Evolutionary conservation across 805 yeast species (phyloP), one percentile per base, ranked within the genome.

Genomic region (Crinitomyces ghanaensis): DNA sequence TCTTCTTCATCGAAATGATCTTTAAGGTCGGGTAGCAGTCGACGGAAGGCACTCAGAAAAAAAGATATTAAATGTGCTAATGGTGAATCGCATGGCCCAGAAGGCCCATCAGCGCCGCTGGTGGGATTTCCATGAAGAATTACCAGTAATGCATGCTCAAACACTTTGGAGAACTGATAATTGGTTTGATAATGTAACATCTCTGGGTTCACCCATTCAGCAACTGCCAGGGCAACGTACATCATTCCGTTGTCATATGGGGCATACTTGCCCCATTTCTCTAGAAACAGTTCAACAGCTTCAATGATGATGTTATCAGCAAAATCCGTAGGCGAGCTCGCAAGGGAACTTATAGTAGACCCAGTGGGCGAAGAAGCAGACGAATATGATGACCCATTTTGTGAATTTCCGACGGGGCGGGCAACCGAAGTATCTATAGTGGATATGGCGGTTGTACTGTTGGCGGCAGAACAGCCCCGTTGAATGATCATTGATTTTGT

Each of bases 131-230:
- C n/a, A 53, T 84, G 93, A 39, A 82, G 61, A 28, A 84, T 59
- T 1, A 85, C 88, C 38, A 84, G 63, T 11, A 75, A 74, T 41
- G 82, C 54, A 32, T 93, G 62, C 62, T 84, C 95, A 53, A 68
- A 84, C 5, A 78, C 66, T 41, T 76, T 82, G 13, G 73, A 64
- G 56, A 51, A 49, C 7, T 33, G 19, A 12, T 22, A 28, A 7
- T 9, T 17, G 8, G 27, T 6, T 9, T 23, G 19, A 6, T 30
- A 21, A 15, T 40, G 34, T n/a, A n/a, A n/a, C n/a, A n/a, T n/a
- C n/a, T n/a, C 56, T 1, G 81, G 83, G 4, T 93, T 86, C 20
- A 74, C 68, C 94, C 94, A 85, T 53, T 84, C 94, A 1, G 94
- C 88, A 28, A 86, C 58, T 7, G 84, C 85, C 20, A 83, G 57